Base-by-base conservation (phyloP, 495 filamentous ascomycete genomes). In the Trichoderma parareesei region DNA sequence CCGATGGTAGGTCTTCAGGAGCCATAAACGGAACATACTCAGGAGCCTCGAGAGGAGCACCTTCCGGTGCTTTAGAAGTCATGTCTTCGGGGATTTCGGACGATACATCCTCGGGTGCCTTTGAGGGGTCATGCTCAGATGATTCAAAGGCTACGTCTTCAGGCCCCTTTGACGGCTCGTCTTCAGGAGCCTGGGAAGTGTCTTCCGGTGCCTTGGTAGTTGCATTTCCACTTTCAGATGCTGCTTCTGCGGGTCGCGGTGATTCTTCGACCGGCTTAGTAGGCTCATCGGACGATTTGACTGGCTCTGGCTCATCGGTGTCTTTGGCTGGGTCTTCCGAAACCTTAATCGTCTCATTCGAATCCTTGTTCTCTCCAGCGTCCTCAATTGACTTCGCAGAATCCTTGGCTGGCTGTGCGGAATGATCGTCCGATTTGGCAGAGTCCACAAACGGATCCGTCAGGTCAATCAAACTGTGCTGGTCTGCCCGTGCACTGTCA, bases 381-480 rank as follows among this genome's bases (percentile, higher is more conserved):
- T 41, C 40, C 6, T 41, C 40, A 41, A 41, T 11, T 7, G 40
- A 2, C 40, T 41, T 41, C 11, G 11, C 40, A 41, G 40, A 41
- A 41, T 41, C 40, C 6, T 49, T 16, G 9, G 8, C 46, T 7
- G 18, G 18, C 9, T 18, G 16, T 49, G 18, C 46, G 18, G 14
- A 49, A 13, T 13, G 43, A 0, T 46, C n/a, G 46, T 4, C n/a
- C 7, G 46, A 18, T 18, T 49, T 37, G 10, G 53, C 20, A 57
- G 53, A 57, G 10, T 57, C 53, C 11, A 35, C 53, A 57, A n/a
- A 9, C 4, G 27, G 10, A 35, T 57, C 37, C 77, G 78, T 60
- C 74, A 78, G 7, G 77, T 62, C 37, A 14, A 2, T 20, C 13
- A 41, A 20, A 16, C 60, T 62, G 41, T 38, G 41, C 37, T 38